Evolutionary conservation across 2,329 filamentous ascomycete species (phyloP), one percentile per base, ranked within the genome.

Genomic region (Grosmannia penicillata): DNA sequence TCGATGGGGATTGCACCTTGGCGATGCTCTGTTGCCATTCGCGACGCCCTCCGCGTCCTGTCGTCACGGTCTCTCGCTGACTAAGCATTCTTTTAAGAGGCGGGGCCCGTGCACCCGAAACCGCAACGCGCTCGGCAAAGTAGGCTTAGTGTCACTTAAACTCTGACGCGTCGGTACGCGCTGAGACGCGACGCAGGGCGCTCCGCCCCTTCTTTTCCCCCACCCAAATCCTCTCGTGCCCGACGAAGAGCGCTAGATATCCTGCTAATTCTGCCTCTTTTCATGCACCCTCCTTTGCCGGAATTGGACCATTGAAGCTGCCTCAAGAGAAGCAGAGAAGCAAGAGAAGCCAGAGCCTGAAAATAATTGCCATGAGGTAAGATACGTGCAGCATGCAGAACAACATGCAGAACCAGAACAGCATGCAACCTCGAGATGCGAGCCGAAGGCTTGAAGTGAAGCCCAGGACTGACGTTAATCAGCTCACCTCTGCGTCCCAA

Each of bases 401-500:
- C n/a, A n/a, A n/a, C n/a, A n/a, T n/a, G n/a, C n/a, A n/a, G n/a
- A n/a, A n/a, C n/a, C n/a, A n/a, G n/a, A n/a, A n/a, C n/a, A n/a
- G n/a, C n/a, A n/a, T n/a, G n/a, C n/a, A n/a, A n/a, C n/a, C n/a
- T n/a, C n/a, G n/a, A n/a, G n/a, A n/a, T n/a, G n/a, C n/a, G n/a
- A n/a, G 4, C 3, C 9, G n/a, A 18, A 8, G 6, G 4, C 1
- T 15, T 3, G 28, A n/a, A 2, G 18, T n/a, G 25, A n/a, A 3
- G 9, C 14, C 2, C 26, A 2, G 15, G 23, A 7, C 34, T 36
- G 19, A 36, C 34, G 33, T n/a, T 11, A 15, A 26, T 37, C 54
- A 93, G 83, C 66, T 93, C 85, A 57, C 86, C 87, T 56, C 70
- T 93, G 44, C 78, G 80, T 58, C 70, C 77, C 49, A 85, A 78